These are phyloP conservation scores for Cutaneotrichosporon dermatis DNA, from an alignment of 1,284 basidiomycete genomes.

Conservation along the genomic window DNA sequence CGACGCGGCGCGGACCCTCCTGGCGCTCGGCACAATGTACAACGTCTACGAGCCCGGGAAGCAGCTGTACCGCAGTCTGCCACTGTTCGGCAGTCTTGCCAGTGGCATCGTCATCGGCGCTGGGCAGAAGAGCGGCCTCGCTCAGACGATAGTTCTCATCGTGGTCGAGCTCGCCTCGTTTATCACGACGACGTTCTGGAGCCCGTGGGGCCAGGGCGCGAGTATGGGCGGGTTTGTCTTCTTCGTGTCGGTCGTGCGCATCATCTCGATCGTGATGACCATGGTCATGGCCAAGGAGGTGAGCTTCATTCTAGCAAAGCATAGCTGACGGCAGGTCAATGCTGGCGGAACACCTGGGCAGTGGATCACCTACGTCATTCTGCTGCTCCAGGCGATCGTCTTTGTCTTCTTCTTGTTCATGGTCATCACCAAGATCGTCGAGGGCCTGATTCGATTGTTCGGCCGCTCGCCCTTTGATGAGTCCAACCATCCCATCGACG, in stretches of 20 bases:
- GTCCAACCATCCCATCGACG: slow-evolving; percentile 71
- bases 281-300: slow-evolving; percentile 84
- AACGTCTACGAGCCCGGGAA: slow-evolving; percentile 90
- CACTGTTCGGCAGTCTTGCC: slow-evolving; percentile 74
- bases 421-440: slow-evolving; percentile 76
- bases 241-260: slow-evolving; percentile 80
- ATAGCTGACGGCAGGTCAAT: slow-evolving; percentile 58
- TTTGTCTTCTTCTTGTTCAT: slow-evolving; percentile 76
- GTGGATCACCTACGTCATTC: slow-evolving; percentile 90
- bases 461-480: slow-evolving; percentile 79
- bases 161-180: slow-evolving; percentile 77
- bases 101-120: slow-evolving; percentile 80
- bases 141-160: slow-evolving; percentile 83
- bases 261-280: slow-evolving; percentile 80
- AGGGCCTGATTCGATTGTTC: slow-evolving; percentile 73
- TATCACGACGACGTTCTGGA: slow-evolving; percentile 82
- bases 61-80: slow-evolving; percentile 77
- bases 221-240: slow-evolving; percentile 93
- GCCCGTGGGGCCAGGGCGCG: slow-evolving; percentile 93
- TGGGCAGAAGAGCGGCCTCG: slow-evolving; percentile 80
- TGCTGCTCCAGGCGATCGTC: slow-evolving; percentile 78
- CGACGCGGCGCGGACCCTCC: slow-evolving; percentile 83
- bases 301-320: slow-evolving; percentile 37
- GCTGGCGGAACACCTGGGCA: slow-evolving; percentile 70
- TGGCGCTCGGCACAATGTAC: slow-evolving; percentile 88